phyloP scores from a whole-genome alignment of 2,329 filamentous ascomycete species.

The Epichloe festucae region DNA sequence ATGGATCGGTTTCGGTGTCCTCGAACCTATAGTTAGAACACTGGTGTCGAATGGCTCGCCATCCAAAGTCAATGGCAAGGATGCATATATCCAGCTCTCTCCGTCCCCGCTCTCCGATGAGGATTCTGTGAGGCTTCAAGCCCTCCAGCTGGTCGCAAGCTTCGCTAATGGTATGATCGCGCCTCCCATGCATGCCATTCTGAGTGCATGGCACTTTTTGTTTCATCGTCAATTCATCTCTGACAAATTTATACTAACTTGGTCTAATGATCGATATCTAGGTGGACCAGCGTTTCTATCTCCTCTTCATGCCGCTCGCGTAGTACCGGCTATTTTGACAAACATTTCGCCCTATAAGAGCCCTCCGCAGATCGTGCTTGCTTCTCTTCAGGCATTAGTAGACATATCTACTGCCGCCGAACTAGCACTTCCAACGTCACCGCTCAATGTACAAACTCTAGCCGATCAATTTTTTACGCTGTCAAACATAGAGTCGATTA shows the following conservation, averaged over 20 bases:
- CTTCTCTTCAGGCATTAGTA: conserved; percentile 61
- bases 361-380: conserved; percentile 53
- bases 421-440: conserved; percentile 37
- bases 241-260: not conserved
- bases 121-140: conserved; percentile 59
- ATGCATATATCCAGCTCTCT: conserved; percentile 19
- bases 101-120: conserved; percentile 40
- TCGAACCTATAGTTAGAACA: conserved; percentile 42
- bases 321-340: conserved; percentile 57
- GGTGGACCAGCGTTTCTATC: conserved; percentile 68
- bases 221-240: not conserved
- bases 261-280: conserved; percentile 32
- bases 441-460: conserved; percentile 36
- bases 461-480: conserved; percentile 57
- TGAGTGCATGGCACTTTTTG: not conserved
- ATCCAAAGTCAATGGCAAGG: conserved; percentile 26
- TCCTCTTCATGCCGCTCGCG: conserved; percentile 55
- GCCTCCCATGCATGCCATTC: not conserved
- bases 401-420: conserved; percentile 55
- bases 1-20: conserved; percentile 57
- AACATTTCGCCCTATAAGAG: conserved; percentile 54
- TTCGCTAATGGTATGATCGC: conserved; percentile 60
- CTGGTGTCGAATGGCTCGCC: conserved; percentile 24
- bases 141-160: conserved; percentile 73
- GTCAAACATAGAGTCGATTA: conserved; percentile 48